Evolutionary conservation across 768 basidiomycete genomes (phyloP).

Genomic region (Lactarius sp.): DNA sequence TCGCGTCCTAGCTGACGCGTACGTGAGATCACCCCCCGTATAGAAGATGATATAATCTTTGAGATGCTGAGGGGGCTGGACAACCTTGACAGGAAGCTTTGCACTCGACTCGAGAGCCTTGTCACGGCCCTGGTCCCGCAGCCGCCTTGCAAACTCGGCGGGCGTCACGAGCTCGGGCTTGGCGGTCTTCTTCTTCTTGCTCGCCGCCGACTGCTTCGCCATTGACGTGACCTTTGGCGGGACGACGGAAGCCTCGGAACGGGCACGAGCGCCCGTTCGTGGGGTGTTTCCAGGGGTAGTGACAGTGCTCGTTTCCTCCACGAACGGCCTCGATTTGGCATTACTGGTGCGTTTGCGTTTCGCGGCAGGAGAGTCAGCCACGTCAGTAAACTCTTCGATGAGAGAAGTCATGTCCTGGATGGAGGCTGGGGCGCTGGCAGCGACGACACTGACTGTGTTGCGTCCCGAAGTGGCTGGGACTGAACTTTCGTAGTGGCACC

Average conservation of each 20-base stretch:
- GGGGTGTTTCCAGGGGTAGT: slow-evolving; percentile 10
- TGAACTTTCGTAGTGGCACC: not conserved
- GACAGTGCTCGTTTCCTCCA: slow-evolving; percentile 16
- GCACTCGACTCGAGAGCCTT: not conserved
- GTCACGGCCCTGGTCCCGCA: slow-evolving; percentile 7
- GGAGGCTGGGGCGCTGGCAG: not conserved
- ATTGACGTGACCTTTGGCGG: not conserved
- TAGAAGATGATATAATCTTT: slow-evolving; percentile 19
- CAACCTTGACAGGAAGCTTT: slow-evolving; percentile 2
- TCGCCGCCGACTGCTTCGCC: slow-evolving; percentile 4
- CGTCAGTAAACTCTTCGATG: slow-evolving; percentile 17
- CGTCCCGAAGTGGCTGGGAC: not conserved
- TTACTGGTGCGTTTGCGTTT: not conserved
- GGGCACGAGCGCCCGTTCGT: not conserved
- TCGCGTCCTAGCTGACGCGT: slow-evolving; percentile 22
- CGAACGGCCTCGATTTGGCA: not conserved
- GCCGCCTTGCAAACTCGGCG: slow-evolving; percentile 15
- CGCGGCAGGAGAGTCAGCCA: not conserved
- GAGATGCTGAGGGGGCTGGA: slow-evolving; percentile 8
- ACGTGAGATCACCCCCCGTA: slow-evolving; percentile 23
- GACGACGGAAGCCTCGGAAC: not conserved
- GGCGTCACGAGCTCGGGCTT: slow-evolving; percentile 22
- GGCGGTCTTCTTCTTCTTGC: slow-evolving; percentile 2
- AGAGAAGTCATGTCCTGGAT: slow-evolving; percentile 6
- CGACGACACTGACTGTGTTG: not conserved